Base-by-base conservation (phyloP, 2,329 filamentous ascomycete species). In the Claviceps sp. region DNA sequence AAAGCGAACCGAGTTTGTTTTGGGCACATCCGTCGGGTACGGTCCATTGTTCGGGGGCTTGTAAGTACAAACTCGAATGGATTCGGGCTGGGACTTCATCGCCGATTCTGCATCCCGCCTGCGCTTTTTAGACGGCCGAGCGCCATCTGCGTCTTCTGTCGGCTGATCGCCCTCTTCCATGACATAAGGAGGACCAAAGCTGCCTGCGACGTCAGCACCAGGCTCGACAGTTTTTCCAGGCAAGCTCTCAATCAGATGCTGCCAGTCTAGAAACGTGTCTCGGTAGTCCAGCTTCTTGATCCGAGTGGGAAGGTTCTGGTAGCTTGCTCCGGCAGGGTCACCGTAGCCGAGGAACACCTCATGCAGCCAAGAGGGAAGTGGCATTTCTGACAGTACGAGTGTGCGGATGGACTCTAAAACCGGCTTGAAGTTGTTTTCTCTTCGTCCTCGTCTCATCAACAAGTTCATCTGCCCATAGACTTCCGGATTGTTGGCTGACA, bases 301-400 rank as follows among this genome's bases (percentile, higher is more conserved):
- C 54, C 83, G 79, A 64, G 89, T 93, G 1, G 86, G 71, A 16
- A 98, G 71, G 49, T 89, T 84, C 56, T 87, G 89, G 70, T 95
- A 95, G 22, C 82, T 86, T 38, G 93, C 93, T 54, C 87, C 84
- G 34, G 88, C 80, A 53, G 93, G 91, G 66, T 98, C 90, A 47
- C 93, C 93, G 65, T 95, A 97, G 3, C 93, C 93, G n/a, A 98
- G 73, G 66, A 97, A 98, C 10, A 97, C 91, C 59, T 97, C 93
- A 61, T 95, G 89, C 44, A 98, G 75, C 93, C 93, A 98, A 2
- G 84, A 80, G 14, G 93, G 89, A 51, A 97, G 75, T 6, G 87
- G 86, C 19, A 91, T 83, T 59, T 95, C 87, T 0, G 89, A 89
- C 38, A 95, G 74, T 2, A 89, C 85, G 34, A 98, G 77, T 57